Evolutionary conservation across 2,329 filamentous ascomycete species (phyloP), one percentile per base, ranked within the genome.

Genomic region (Paramyrothecium sp.): DNA sequence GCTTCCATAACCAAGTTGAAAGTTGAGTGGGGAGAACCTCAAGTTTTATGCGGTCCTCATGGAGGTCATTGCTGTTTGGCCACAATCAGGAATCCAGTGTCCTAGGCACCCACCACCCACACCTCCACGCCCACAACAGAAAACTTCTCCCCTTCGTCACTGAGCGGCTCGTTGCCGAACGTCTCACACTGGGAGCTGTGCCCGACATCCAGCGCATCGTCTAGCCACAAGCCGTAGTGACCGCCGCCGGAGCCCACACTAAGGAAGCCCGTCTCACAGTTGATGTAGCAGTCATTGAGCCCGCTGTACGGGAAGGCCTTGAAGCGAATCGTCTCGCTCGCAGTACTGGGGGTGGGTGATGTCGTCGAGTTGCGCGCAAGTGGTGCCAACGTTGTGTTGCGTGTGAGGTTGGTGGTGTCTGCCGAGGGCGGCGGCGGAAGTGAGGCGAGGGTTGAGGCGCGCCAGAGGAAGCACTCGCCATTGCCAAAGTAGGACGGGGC

Each of bases 221-320:
- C 91, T 13, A 99, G 81, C 95, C 95, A 98, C 7, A 99, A 78
- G 2, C 95, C 95, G 71, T 95, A 98, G 66, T 90, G 90, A 1
- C 95, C 94, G 65, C 97, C 92, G 48, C 82, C 91, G 56, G 92
- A 94, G 12, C 95, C 95, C 20, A 98, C 82, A 67, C 90, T 95
- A 16, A 99, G 74, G 71, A 90, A 98, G 22, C 88, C 85, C 3
- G 86, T 81, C 75, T 98, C 92, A 74, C 94, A 98, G 67, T 96
- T 90, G 64, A 98, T 95, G 78, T 94, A 92, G 71, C 96, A 99
- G 73, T 98, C 95, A 72, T 99, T 98, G 46, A 96, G 85, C 5
- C 95, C 95, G 56, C 90, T 96, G 69, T 97, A 98, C 0, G 94
- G 93, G 67, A 98, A 99, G 0, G 94, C 94, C 75, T 97, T 97